phyloP scores from a whole-genome alignment of 148 eudicot species.

The Cornus florida region DNA sequence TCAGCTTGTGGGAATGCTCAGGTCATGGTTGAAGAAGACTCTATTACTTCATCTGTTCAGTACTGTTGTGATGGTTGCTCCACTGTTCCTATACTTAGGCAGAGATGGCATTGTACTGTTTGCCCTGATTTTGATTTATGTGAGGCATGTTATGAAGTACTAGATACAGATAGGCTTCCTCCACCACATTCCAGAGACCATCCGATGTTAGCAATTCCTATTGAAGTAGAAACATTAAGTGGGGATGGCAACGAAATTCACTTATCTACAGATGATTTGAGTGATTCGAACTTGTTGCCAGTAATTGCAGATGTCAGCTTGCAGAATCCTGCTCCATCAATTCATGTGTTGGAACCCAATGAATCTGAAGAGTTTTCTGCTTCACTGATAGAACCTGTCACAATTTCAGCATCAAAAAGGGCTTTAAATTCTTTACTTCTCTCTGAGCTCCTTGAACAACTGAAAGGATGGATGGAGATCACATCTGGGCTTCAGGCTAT shows the following conservation, averaged over 20 bases:
- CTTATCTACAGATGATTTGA: conserved; percentile 62
- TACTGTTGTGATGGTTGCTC: conserved; percentile 99
- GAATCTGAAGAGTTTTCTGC: conserved; percentile 76
- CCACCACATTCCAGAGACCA: conserved; percentile 97
- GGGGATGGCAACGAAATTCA: conserved; percentile 87
- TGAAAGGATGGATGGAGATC: conserved; percentile 96
- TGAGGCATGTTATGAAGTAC: conserved; percentile 92
- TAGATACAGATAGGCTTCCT: conserved; percentile 88
- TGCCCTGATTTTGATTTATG: conserved; percentile 99
- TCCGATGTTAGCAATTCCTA: conserved; percentile 96
- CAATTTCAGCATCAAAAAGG: conserved; percentile 95
- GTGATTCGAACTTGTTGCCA: conserved; percentile 58
- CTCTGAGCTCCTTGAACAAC: conserved; percentile 79
- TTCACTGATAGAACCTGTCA: conserved; percentile 76
- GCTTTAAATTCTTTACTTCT: conserved; percentile 93
- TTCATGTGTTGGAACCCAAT: conserved; percentile 80
- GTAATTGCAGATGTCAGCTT: conserved; percentile 48
- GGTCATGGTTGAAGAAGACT: conserved; percentile 91
- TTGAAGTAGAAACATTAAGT: conserved; percentile 82
- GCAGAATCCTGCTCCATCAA: conserved; percentile 66
- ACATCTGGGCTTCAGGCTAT: conserved; percentile 86
- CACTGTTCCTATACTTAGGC: conserved; percentile 89
- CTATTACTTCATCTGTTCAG: conserved; percentile 93
- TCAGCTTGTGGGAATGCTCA: conserved; percentile 68
- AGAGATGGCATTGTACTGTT: conserved; percentile 96